Evolutionary conservation across 331 rosid genomes (phyloP).

Genomic region (Acacia concinna): DNA sequence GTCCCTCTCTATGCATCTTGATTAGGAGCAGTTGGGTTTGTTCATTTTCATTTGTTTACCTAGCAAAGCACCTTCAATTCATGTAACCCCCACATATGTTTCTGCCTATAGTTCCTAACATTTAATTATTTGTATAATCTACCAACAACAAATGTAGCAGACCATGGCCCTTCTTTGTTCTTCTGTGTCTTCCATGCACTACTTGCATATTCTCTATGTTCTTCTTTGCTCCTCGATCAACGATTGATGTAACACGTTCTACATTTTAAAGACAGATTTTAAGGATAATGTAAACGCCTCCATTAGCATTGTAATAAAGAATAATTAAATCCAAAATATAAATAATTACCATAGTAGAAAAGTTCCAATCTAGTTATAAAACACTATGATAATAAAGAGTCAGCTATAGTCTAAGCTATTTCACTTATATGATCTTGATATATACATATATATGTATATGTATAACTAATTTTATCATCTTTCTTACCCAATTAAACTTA

Average conservation of each 20-base stretch:
- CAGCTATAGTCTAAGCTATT: background rate
- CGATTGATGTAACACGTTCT: background rate
- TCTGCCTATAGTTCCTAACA: background rate
- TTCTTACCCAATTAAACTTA: background rate
- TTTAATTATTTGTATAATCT: conserved; percentile 5
- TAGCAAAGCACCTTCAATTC: background rate
- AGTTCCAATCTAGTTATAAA: background rate
- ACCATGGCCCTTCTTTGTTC: conserved; percentile 20
- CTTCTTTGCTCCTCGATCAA: background rate
- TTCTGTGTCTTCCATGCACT: background rate
- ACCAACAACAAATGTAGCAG: background rate
- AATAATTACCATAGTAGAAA: background rate
- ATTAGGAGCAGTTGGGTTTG: conserved; percentile 13
- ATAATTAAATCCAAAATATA: background rate
- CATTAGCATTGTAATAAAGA: background rate
- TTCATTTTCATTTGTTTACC: background rate
- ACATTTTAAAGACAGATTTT: background rate
- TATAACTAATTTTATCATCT: background rate
- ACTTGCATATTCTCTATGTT: conserved; percentile 1
- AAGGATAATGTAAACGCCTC: background rate
- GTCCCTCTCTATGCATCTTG: background rate
- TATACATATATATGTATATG: no score
- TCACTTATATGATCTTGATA: background rate
- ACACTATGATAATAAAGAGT: background rate
- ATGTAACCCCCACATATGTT: background rate